Percentiles rank a stretch among this genome's conserved stretches.
Evolutionary conservation across 1,284 basidiomycete species (phyloP).

Genomic region (Rhodotorula mucilaginosa): DNA sequence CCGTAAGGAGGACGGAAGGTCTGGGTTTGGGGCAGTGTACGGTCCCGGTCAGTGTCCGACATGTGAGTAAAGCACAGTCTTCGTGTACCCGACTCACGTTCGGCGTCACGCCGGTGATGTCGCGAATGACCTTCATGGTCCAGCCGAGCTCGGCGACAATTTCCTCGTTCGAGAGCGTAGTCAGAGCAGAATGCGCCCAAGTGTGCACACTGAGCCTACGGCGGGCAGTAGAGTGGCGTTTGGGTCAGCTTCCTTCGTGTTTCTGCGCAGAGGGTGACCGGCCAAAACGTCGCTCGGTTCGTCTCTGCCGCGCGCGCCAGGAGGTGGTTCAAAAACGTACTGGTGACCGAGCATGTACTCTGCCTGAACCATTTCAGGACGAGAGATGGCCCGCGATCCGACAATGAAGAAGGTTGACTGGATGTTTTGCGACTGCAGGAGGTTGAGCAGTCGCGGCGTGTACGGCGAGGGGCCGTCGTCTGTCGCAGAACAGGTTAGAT

Average conservation of each 20-base stretch:
- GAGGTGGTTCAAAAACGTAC: constrained; percentile 31
- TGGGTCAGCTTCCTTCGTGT: constrained; percentile 15
- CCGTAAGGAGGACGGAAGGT: constrained; percentile 44
- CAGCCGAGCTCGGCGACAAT: constrained; percentile 83
- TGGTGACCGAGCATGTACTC: constrained; percentile 50
- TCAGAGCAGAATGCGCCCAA: constrained; percentile 49
- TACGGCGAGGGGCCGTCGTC: constrained; percentile 63
- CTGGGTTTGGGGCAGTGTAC: background rate
- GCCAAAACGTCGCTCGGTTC: no score
- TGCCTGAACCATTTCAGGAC: constrained; percentile 70
- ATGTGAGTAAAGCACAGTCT: background rate
- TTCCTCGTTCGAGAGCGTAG: constrained; percentile 77
- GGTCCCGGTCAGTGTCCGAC: background rate
- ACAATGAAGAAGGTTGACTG: constrained; percentile 88
- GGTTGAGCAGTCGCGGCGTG: constrained; percentile 73
- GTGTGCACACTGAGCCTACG: constrained; percentile 37
- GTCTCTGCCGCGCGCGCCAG: no score
- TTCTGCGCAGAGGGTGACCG: no score
- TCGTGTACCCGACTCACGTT: background rate
- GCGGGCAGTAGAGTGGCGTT: constrained; percentile 2
- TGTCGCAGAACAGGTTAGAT: background rate
- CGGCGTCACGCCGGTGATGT: constrained; percentile 36
- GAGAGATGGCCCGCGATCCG: constrained; percentile 81
- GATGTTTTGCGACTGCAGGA: constrained; percentile 64
- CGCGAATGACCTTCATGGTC: constrained; percentile 75